A percentile compares a stretch with the other conserved stretches of the same genome.
Conservation (phyloP, 2,329 filamentous ascomycete species). For the Diaporthe citrichinensis region DNA sequence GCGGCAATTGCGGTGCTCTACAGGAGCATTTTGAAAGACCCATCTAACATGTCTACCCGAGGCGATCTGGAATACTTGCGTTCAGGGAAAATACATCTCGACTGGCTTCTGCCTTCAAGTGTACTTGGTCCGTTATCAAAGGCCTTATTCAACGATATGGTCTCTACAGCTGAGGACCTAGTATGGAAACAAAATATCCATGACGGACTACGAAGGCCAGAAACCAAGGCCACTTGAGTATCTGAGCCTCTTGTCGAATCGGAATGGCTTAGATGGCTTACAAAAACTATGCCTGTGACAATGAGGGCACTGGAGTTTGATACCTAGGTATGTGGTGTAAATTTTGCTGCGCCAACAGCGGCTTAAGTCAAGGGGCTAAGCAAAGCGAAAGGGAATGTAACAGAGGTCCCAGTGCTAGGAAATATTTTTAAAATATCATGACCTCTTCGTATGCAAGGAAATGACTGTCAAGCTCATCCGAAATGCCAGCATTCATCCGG, state of each 20-base stretch:
- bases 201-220: neutral
- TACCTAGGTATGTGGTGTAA: neutral
- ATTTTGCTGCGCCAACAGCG: neutral
- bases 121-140: neutral
- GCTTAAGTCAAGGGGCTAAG: neutral
- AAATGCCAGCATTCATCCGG: neutral
- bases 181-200: neutral
- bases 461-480: neutral
- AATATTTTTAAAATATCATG: neutral
- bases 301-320: neutral
- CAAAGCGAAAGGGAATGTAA: neutral
- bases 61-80: constrained; percentile 1
- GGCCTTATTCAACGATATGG: neutral
- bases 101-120: neutral
- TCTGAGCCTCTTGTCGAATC: neutral
- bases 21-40: neutral
- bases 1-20: neutral
- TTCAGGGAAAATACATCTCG: neutral
- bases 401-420: neutral
- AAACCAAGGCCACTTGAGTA: neutral
- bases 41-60: neutral
- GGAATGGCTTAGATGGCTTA: neutral
- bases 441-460: neutral
- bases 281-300: neutral
- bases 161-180: neutral